These are phyloP conservation scores for Filosporella fistucella DNA, from an alignment of 495 filamentous ascomycete genomes.

Conservation along the genomic window DNA sequence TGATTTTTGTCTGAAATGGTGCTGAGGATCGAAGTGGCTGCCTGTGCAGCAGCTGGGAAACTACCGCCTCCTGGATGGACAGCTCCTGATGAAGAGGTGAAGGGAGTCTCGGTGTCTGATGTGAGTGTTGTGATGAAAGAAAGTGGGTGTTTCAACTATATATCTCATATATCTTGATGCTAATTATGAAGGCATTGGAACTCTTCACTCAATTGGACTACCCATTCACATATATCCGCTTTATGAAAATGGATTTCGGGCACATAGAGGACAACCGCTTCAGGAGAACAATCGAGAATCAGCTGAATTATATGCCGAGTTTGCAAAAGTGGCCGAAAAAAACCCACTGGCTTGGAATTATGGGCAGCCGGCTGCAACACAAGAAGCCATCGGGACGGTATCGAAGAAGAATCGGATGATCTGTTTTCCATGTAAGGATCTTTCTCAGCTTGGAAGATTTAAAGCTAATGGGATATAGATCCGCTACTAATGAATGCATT, in stretches of 20 bases:
- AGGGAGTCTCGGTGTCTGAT: conserved; percentile 31
- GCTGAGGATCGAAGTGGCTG: conserved; percentile 19
- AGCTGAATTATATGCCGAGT: conserved; percentile 42
- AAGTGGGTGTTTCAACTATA: conserved; percentile 20
- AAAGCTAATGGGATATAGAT: conserved; percentile 31
- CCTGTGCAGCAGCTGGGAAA: conserved; percentile 29
- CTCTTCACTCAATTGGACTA: conserved; percentile 39
- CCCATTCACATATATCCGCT: conserved; percentile 53
- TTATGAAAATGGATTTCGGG: conserved; percentile 49
- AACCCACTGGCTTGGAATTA: conserved; percentile 44
- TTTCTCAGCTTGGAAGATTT: background rate
- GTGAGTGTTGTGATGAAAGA: conserved; percentile 29
- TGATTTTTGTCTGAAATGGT: conserved; percentile 23
- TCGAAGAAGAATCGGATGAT: conserved; percentile 50
- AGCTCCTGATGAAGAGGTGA: conserved; percentile 25
- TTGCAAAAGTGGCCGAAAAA: conserved; percentile 38
- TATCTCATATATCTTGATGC: background rate
- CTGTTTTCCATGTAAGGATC: conserved; percentile 45
- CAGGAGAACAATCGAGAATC: conserved; percentile 44
- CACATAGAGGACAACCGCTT: conserved; percentile 41
- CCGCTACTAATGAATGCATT: conserved; percentile 59
- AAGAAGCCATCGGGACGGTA: conserved; percentile 36
- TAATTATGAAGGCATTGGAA: conserved; percentile 30
- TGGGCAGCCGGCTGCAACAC: conserved; percentile 31
- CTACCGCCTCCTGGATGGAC: conserved; percentile 48